These are phyloP conservation scores for Xylaria palmicola DNA, from an alignment of 495 filamentous ascomycete species.

Conservation along the genomic window DNA sequence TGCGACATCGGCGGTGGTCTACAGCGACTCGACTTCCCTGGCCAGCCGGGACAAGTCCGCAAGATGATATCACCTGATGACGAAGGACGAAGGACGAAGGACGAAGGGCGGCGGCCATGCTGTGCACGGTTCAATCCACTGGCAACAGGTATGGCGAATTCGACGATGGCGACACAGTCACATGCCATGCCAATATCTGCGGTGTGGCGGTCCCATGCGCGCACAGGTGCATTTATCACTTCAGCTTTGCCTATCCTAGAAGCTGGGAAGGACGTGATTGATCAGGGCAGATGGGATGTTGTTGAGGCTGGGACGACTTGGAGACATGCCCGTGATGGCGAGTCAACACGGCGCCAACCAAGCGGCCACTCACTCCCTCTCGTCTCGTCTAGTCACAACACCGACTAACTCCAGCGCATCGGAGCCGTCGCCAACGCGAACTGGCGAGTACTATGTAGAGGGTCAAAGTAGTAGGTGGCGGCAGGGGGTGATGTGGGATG, in stretches of 20 bases:
- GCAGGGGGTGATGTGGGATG: too few relatives aligned
- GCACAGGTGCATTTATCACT: conserved; percentile 12
- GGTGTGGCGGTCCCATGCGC: background rate
- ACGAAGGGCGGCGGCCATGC: background rate
- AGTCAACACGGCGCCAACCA: too few relatives aligned
- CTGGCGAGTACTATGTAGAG: too few relatives aligned
- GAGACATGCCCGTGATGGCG: too few relatives aligned
- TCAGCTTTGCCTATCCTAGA: conserved; percentile 7
- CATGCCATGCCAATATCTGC: background rate
- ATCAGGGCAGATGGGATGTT: background rate
- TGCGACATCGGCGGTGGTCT: background rate
- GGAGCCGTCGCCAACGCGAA: too few relatives aligned
- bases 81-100: too few relatives aligned
- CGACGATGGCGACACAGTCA: background rate
- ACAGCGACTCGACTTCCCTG: background rate
- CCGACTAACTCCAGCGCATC: too few relatives aligned
- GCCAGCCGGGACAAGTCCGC: background rate
- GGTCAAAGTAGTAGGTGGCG: too few relatives aligned
- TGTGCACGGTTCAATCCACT: background rate
- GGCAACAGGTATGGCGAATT: background rate
- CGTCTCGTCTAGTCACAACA: too few relatives aligned
- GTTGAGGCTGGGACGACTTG: too few relatives aligned
- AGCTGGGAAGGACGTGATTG: conserved; percentile 9
- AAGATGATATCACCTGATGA: background rate
- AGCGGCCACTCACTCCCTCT: too few relatives aligned